Conservation (phyloP, 2,329 filamentous ascomycete genomes). For the Pleurostoma richardsiae region DNA sequence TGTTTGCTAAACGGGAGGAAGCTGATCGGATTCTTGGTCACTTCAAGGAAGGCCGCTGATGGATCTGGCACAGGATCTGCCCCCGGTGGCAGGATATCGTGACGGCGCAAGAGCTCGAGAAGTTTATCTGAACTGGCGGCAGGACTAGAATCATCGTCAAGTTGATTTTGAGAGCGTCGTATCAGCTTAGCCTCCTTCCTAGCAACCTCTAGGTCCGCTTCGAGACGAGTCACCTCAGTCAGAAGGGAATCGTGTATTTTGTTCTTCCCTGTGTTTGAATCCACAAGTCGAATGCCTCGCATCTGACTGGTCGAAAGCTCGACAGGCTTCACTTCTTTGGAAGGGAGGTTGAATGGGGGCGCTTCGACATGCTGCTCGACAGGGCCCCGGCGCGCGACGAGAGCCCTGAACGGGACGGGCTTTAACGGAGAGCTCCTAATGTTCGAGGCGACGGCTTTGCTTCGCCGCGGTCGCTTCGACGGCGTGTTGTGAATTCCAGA, state of each 20-base stretch:
- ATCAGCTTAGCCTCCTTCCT: conserved; percentile 39
- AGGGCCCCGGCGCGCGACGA: background rate
- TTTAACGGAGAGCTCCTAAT: conserved; percentile 47
- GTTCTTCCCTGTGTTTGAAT: conserved; percentile 43
- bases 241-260: conserved; percentile 46
- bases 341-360: too few species aligned
- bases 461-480: conserved; percentile 41
- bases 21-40: conserved; percentile 44
- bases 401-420: conserved; percentile 22
- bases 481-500: conserved; percentile 57
- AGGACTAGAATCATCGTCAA: too few species aligned
- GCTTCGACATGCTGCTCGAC: background rate
- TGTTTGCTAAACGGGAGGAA: conserved; percentile 46
- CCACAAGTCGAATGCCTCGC: conserved; percentile 33
- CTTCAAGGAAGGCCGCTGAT: conserved; percentile 38
- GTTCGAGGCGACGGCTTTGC: conserved; percentile 27
- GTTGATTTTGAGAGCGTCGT: too few species aligned
- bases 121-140: conserved; percentile 13
- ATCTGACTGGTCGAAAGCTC: too few species aligned
- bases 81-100: conserved; percentile 30
- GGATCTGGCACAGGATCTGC: conserved; percentile 18
- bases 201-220: conserved; percentile 52
- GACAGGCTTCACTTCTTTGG: too few species aligned
- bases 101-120: conserved; percentile 32
- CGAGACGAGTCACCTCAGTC: conserved; percentile 50